A percentile compares a stretch with the other conserved stretches of the same genome.
Evolutionary conservation across 169 alveolate species (phyloP).

Genomic region (Cryptosporidium parvum): DNA sequence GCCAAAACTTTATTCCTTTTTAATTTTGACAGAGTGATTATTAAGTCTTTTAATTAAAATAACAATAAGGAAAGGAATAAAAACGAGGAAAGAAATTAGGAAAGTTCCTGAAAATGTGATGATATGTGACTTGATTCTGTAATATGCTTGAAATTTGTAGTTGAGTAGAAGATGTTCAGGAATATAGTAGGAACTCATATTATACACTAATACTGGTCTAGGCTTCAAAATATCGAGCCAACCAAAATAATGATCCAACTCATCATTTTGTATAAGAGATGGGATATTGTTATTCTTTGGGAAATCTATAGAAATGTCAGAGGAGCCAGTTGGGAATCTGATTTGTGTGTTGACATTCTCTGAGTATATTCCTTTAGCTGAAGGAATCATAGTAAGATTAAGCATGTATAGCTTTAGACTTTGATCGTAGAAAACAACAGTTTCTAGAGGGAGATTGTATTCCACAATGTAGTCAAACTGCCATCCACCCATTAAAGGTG

Average conservation of each 20-base stretch:
- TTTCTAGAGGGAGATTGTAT: constrained; percentile 85
- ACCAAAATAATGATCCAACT: constrained; percentile 41
- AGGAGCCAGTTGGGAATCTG: constrained; percentile 57
- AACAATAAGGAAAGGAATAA: constrained; percentile 44
- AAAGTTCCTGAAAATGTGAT: constrained; percentile 23
- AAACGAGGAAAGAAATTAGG: constrained; percentile 26
- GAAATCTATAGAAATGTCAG: constrained; percentile 18
- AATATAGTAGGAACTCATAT: constrained; percentile 27
- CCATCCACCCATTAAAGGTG: constrained; percentile 93
- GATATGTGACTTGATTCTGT: constrained; percentile 31
- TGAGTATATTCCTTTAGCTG: constrained; percentile 65
- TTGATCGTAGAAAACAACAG: constrained; percentile 34
- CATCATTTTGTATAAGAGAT: not conserved
- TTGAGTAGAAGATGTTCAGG: constrained; percentile 47
- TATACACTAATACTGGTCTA: constrained; percentile 52
- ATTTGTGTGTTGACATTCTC: constrained; percentile 59
- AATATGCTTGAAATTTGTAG: constrained; percentile 42
- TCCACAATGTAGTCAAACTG: constrained; percentile 87
- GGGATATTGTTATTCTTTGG: constrained; percentile 47
- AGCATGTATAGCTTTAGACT: constrained; percentile 38
- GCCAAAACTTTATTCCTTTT: constrained; percentile 19
- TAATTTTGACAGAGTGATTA: not conserved
- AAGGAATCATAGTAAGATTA: constrained; percentile 52
- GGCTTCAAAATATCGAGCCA: constrained; percentile 71
- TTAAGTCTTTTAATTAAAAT: constrained; percentile 10